phyloP scores from a whole-genome alignment of 495 filamentous ascomycete species.

The Penicillium cinerascens region DNA sequence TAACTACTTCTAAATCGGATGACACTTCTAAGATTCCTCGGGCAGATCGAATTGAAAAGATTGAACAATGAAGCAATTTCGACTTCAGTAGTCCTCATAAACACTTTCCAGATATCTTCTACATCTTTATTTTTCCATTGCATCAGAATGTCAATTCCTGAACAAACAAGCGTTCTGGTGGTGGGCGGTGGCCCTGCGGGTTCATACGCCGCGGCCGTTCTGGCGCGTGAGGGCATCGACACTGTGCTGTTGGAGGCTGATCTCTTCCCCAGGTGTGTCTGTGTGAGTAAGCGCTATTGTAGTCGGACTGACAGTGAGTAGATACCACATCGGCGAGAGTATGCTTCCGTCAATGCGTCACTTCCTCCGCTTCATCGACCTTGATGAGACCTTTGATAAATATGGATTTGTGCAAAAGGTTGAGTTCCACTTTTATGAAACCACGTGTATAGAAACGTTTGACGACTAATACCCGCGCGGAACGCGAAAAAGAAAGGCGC shows the following conservation, averaged over 20 bases:
- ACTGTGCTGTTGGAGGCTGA: constrained; percentile 44
- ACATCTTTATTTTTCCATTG: too few species aligned
- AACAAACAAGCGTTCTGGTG: constrained; percentile 39
- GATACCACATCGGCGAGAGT: constrained; percentile 33
- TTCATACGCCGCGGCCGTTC: constrained; percentile 40
- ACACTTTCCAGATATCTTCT: too few species aligned
- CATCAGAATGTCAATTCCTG: constrained; percentile 25
- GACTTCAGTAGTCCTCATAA: too few species aligned
- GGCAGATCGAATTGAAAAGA: too few species aligned
- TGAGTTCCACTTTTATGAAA: background rate
- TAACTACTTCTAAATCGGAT: too few species aligned
- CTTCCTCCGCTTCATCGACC: constrained; percentile 48
- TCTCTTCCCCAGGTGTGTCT: constrained; percentile 38
- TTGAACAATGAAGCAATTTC: too few species aligned
- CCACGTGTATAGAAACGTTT: constrained; percentile 21
- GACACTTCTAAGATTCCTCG: too few species aligned
- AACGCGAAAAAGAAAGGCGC: too few species aligned
- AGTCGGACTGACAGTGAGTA: too few species aligned
- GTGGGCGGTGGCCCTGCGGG: constrained; percentile 48
- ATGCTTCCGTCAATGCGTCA: constrained; percentile 48
- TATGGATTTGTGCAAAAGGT: constrained; percentile 49
- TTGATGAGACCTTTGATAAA: constrained; percentile 35
- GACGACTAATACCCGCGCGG: too few species aligned
- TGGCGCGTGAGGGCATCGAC: constrained; percentile 45
- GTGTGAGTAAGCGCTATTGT: too few species aligned